Base-by-base conservation (phyloP, 164 flowering plant genomes). In the Annona squamosa region DNA sequence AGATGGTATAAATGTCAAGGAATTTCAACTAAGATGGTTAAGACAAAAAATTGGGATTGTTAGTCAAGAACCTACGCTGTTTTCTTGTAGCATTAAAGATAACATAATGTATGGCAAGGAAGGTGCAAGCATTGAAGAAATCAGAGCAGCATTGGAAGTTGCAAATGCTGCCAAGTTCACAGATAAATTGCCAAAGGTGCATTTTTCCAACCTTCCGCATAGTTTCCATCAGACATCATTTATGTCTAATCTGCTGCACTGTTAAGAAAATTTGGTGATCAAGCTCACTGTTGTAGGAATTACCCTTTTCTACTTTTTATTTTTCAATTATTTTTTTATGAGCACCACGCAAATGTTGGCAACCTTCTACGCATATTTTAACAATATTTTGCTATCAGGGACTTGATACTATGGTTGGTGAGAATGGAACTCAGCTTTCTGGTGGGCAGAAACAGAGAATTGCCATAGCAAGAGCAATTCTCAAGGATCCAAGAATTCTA, bases 51-150 rank as follows among this genome's bases (percentile, higher is more conserved):
- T 85, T 42, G 88, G 90, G 57, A 84, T 85, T 12, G 89, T 86
- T 70, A 86, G 89, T 76, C 89, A 86, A 69, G 89, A 86, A 70
- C 89, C 87, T 3, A 82, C 80, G 19, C 52, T 87, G 67, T 85
- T 87, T 71, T 70, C 87, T 10, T 81, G 73, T 45, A 84, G 81
- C 79, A 85, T 87, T 68, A 81, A 68, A 77, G 90, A 85, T 0
- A 87, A 87, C 66, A 84, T 87, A 48, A 79, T 81, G 42, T 85
- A 85, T 70, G 87, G 89, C 41, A 86, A 83, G 62, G 82, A 75
- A 48, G 81, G 77, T 64, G 86, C 90, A 69, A 87, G 82, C 66
- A 48, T 65, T 67, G 87, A 82, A 73, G 90, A 85, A 68, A 87
- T 87, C 3, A 73, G 69, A 65, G 75, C 77, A 64, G 90, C 88